These are phyloP conservation scores for Pisolithus sp. DNA, from an alignment of 768 basidiomycete genomes.

Conservation along the genomic window DNA sequence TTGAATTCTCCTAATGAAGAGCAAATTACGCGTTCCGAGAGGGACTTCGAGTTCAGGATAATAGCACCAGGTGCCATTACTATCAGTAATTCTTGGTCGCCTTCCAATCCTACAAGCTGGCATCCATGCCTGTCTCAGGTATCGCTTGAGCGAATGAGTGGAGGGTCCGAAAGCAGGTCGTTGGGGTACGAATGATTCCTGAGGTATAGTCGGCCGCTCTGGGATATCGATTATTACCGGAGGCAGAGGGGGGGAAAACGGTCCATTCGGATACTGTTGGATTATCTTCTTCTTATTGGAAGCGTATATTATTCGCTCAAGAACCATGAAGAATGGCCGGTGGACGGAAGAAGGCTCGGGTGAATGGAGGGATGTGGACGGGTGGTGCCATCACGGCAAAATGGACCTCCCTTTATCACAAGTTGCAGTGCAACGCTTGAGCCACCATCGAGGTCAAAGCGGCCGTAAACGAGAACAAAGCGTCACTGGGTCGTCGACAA, in stretches of 20 bases:
- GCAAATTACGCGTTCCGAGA: not conserved
- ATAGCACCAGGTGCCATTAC: not conserved
- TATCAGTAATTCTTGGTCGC: not conserved
- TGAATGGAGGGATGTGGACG: not conserved
- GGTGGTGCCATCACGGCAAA: not conserved
- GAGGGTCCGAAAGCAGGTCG: not conserved
- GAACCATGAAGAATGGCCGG: not conserved
- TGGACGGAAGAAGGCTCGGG: not conserved
- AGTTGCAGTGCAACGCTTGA: not conserved
- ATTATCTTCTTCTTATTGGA: not conserved
- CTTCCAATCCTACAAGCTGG: not conserved
- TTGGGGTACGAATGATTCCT: not conserved
- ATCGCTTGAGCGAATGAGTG: not conserved
- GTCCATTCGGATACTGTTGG: not conserved
- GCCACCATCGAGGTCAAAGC: not conserved
- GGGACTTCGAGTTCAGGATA: not conserved
- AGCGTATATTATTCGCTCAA: not conserved
- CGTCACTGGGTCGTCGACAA: not conserved
- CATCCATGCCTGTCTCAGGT: not conserved
- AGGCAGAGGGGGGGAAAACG: not conserved
- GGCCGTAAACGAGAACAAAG: not conserved
- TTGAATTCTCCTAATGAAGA: not conserved
- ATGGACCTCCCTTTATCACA: not conserved
- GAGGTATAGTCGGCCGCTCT: not conserved
- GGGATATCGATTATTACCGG: not conserved